Conservation (phyloP, 495 filamentous ascomycete genomes). For the Hypoxylon lenormandii region DNA sequence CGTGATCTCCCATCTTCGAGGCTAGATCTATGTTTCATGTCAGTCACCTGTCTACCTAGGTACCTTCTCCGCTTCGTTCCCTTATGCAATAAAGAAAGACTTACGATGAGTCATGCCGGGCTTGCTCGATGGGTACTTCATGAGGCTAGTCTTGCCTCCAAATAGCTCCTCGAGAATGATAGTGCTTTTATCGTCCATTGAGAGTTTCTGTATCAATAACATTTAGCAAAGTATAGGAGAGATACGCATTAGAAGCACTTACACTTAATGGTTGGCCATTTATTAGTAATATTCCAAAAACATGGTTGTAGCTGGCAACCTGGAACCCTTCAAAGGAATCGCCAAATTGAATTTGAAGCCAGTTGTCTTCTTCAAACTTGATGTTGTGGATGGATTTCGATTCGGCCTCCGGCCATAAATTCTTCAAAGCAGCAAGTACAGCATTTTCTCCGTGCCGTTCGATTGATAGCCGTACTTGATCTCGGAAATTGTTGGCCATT, state of each 20-base stretch:
- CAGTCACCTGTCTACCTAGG: constrained; percentile 3
- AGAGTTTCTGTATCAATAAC: constrained; percentile 48
- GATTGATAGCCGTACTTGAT: constrained; percentile 36
- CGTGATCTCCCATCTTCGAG: constrained; percentile 13
- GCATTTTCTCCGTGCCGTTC: constrained; percentile 3
- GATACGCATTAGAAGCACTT: constrained; percentile 1
- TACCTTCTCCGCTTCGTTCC: background rate
- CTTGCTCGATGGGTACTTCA: constrained; percentile 58
- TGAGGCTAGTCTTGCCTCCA: constrained; percentile 58
- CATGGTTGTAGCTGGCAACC: constrained; percentile 56
- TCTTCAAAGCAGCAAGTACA: constrained; percentile 10
- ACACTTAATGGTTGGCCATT: constrained; percentile 55
- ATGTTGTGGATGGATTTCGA: constrained; percentile 22
- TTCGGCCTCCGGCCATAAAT: constrained; percentile 24
- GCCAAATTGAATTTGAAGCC: constrained; percentile 22
- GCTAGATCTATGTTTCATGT: constrained; percentile 13
- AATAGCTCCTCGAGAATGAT: constrained; percentile 60
- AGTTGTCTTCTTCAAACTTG: constrained; percentile 13
- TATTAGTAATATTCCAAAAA: constrained; percentile 62
- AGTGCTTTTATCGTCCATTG: constrained; percentile 54
- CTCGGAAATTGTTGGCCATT: constrained; percentile 35
- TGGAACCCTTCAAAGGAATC: constrained; percentile 18
- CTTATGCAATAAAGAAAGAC: background rate
- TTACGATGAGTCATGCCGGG: constrained; percentile 59
- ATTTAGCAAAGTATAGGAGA: constrained; percentile 10